Conservation (phyloP, 1,284 basidiomycete species). For the Melampsora americana region DNA sequence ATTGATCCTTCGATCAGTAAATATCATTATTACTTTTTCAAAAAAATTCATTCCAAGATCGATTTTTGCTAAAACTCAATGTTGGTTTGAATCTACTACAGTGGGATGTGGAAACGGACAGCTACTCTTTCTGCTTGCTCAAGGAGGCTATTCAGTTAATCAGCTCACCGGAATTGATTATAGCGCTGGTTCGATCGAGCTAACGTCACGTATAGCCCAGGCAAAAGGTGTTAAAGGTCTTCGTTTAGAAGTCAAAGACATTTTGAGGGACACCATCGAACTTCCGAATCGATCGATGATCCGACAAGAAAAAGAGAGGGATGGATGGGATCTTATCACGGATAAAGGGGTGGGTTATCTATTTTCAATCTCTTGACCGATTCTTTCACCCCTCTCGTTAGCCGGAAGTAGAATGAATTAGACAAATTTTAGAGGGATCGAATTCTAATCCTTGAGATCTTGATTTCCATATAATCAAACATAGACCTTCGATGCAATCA, state of each 20-base stretch:
- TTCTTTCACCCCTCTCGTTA: too few relatives aligned
- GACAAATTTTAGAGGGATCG: background rate
- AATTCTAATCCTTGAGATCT: background rate
- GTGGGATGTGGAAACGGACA: slow-evolving; percentile 42
- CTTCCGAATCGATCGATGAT: background rate
- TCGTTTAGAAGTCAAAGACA: slow-evolving; percentile 9
- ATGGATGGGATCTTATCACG: slow-evolving; percentile 37
- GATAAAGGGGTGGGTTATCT: slow-evolving; percentile 41
- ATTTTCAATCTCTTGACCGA: too few relatives aligned
- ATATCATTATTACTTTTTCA: too few relatives aligned
- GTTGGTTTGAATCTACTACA: background rate
- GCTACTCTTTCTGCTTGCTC: slow-evolving; percentile 28
- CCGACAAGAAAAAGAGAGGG: background rate
- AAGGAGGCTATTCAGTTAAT: slow-evolving; percentile 28
- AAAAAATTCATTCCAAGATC: too few relatives aligned
- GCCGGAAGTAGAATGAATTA: too few relatives aligned
- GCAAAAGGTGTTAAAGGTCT: slow-evolving; percentile 26
- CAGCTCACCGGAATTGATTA: slow-evolving; percentile 30
- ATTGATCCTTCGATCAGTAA: too few relatives aligned
- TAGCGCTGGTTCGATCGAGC: slow-evolving; percentile 22
- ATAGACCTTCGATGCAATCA: slow-evolving; percentile 43
- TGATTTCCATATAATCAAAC: background rate
- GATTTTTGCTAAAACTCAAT: background rate
- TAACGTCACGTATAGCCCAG: slow-evolving; percentile 13
- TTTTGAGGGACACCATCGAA: slow-evolving; percentile 23